Conservation (phyloP, 2,329 filamentous ascomycete species). For the Cladosporium colombiae region DNA sequence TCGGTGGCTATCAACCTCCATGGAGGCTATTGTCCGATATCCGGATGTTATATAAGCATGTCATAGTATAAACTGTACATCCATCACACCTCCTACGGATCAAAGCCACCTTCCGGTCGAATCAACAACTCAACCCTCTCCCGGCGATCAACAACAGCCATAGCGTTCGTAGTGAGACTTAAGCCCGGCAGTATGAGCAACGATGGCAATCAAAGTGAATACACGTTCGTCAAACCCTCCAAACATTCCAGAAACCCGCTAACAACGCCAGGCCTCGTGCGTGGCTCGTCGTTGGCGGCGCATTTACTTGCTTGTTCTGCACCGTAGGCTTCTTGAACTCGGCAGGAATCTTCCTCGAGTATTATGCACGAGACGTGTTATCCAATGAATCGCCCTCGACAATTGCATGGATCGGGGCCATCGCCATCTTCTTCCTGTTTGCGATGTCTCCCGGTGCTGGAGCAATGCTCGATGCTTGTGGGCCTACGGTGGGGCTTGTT, state of each 20-base stretch:
- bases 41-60: neutral
- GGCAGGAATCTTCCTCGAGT: constrained; percentile 26
- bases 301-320: constrained; percentile 19
- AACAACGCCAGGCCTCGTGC: constrained; percentile 19
- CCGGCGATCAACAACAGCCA: neutral
- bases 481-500: constrained; percentile 27
- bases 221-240: neutral
- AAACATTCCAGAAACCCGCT: neutral
- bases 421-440: constrained; percentile 34
- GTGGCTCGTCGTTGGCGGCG: constrained; percentile 22
- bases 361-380: constrained; percentile 18
- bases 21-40: neutral
- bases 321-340: constrained; percentile 21
- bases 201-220: neutral
- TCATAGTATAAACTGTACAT: neutral
- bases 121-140: neutral
- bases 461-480: constrained; percentile 32
- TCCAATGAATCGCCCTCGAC: constrained; percentile 22
- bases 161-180: neutral
- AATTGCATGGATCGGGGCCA: constrained; percentile 53
- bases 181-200: neutral
- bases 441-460: constrained; percentile 32
- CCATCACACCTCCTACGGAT: neutral
- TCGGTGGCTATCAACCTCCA: neutral
- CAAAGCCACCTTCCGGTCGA: neutral